Conservation (phyloP, 1,139 yeast species). For the Lodderomyces oxycetoniae region DNA sequence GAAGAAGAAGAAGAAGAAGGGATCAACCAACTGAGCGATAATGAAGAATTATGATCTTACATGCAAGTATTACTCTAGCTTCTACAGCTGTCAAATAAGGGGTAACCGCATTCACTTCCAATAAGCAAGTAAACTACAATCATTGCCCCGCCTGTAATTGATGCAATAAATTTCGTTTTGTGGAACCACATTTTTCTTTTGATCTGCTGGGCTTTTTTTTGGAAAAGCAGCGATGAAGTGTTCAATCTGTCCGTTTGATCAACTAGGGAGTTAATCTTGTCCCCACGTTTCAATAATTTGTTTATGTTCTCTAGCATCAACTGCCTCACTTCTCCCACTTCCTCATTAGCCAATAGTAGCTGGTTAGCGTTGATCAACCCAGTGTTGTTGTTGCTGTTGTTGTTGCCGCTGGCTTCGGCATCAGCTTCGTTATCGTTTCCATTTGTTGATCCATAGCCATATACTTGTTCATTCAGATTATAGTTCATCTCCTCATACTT, state of each 20-base stretch:
- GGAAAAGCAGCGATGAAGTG: slow-evolving; percentile 64
- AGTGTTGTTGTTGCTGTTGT: neutral
- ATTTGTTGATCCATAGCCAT: slow-evolving; percentile 31
- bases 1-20: slow-evolving; percentile 11
- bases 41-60: neutral
- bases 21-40: slow-evolving; percentile 6
- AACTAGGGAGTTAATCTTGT: slow-evolving; percentile 66
- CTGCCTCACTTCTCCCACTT: slow-evolving; percentile 50
- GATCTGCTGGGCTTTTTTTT: slow-evolving; percentile 63
- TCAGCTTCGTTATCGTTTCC: slow-evolving; percentile 12
- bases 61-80: slow-evolving; percentile 2
- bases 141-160: slow-evolving; percentile 22
- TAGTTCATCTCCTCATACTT: slow-evolving; percentile 46
- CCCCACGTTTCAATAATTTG: slow-evolving; percentile 73
- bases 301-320: slow-evolving; percentile 69
- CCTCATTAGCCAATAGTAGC: slow-evolving; percentile 42
- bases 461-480: slow-evolving; percentile 31
- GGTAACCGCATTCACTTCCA: slow-evolving; percentile 52
- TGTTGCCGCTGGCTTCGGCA: slow-evolving; percentile 5
- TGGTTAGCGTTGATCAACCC: slow-evolving; percentile 32
- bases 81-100: slow-evolving; percentile 31
- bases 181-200: slow-evolving; percentile 67
- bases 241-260: slow-evolving; percentile 78
- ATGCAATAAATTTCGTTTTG: slow-evolving; percentile 41
- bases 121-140: slow-evolving; percentile 37